phyloP scores from a whole-genome alignment of 331 rosid genomes.

The Arachis monticola region DNA sequence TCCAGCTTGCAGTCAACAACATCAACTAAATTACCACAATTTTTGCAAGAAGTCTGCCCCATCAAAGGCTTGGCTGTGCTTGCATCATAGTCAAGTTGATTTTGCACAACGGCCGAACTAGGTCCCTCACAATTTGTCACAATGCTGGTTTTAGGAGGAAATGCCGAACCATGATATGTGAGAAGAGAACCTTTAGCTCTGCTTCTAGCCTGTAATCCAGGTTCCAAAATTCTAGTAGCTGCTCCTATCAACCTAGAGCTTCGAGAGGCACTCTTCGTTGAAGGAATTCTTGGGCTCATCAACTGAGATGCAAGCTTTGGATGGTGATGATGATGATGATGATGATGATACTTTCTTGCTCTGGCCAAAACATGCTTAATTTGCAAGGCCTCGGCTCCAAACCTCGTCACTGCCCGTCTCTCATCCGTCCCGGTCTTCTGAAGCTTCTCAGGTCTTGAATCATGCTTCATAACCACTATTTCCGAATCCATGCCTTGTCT shows the following conservation, averaged over 20 bases:
- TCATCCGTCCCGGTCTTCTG: slow-evolving; percentile 65
- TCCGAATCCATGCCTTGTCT: slow-evolving; percentile 54
- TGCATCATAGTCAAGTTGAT: slow-evolving; percentile 44
- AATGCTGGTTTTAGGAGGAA: slow-evolving; percentile 38
- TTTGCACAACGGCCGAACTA: slow-evolving; percentile 36
- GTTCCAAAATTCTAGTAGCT: slow-evolving; percentile 84
- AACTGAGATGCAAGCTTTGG: slow-evolving; percentile 67
- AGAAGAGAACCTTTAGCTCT: slow-evolving; percentile 57
- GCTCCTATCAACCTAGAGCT: slow-evolving; percentile 79
- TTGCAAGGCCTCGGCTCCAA: slow-evolving; percentile 76
- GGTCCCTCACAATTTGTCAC: slow-evolving; percentile 30
- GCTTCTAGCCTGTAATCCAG: slow-evolving; percentile 66
- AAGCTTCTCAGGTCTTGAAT: slow-evolving; percentile 83
- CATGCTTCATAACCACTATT: slow-evolving; percentile 54
- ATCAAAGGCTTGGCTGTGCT: slow-evolving; percentile 42
- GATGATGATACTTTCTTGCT: slow-evolving; percentile 56
- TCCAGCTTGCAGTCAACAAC: slow-evolving; percentile 46
- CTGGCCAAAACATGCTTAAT: slow-evolving; percentile 69
- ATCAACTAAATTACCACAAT: slow-evolving; percentile 61
- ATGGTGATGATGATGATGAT: slow-evolving; percentile 46
- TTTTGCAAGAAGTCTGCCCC: slow-evolving; percentile 67
- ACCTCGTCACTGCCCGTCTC: slow-evolving; percentile 64
- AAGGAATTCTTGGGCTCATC: slow-evolving; percentile 64
- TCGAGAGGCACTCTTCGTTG: slow-evolving; percentile 56
- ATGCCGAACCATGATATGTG: slow-evolving; percentile 49